phyloP scores from a whole-genome alignment of 2,329 filamentous ascomycete genomes.

The Penicillium brasilianum region DNA sequence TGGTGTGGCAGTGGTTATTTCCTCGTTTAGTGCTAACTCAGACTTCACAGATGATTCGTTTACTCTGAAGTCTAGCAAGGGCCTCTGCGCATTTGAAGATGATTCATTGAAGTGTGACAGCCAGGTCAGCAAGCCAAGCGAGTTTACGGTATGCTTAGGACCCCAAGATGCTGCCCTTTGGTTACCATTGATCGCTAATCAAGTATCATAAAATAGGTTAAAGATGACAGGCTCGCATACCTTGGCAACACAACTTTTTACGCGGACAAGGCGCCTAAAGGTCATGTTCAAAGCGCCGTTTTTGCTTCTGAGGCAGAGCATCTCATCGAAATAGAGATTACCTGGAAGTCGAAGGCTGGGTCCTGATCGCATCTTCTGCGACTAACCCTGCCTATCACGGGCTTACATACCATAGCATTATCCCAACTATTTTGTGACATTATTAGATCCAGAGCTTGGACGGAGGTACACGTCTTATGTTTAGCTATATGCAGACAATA shows the following conservation, averaged over 20 bases:
- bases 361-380: neutral
- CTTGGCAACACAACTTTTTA: conserved; percentile 44
- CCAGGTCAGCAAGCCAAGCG: conserved; percentile 33
- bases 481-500: neutral
- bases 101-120: conserved; percentile 61
- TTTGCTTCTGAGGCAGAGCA: conserved; percentile 40
- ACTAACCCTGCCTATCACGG: neutral
- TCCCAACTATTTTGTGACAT: neutral
- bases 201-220: conserved; percentile 28
- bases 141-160: conserved; percentile 38
- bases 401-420: neutral
- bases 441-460: conserved; percentile 1
- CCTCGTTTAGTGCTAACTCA: conserved; percentile 3
- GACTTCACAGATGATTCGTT: conserved; percentile 44
- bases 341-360: conserved; percentile 34
- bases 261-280: conserved; percentile 45
- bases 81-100: conserved; percentile 61
- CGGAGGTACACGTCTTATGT: neutral
- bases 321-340: conserved; percentile 41
- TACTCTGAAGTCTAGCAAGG: conserved; percentile 64
- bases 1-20: neutral
- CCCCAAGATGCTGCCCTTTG: neutral
- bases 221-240: conserved; percentile 41
- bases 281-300: conserved; percentile 40
- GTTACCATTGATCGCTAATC: neutral